A percentile compares a stretch with the other conserved stretches of the same genome.
phyloP scores from a whole-genome alignment of 2,329 filamentous ascomycete genomes.

The Cordyceps farinosa region DNA sequence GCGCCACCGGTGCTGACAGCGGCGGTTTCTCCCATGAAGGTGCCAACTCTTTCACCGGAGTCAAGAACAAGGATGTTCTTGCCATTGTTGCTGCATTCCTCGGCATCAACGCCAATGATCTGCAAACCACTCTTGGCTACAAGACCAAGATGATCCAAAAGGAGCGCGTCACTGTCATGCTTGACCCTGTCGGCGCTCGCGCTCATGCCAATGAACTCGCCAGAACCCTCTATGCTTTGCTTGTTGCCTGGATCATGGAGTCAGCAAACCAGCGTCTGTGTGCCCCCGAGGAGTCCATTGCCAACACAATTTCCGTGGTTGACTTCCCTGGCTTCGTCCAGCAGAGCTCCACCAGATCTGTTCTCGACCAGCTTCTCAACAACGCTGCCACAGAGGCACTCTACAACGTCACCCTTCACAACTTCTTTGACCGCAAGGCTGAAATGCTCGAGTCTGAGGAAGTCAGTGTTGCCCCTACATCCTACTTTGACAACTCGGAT shows the following conservation, averaged over 20 bases:
- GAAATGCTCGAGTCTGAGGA: slow-evolving; percentile 94
- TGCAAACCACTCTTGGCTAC: slow-evolving; percentile 87
- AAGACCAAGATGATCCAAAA: slow-evolving; percentile 95
- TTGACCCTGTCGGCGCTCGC: slow-evolving; percentile 85
- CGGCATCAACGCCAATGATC: slow-evolving; percentile 73
- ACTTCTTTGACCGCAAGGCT: slow-evolving; percentile 92
- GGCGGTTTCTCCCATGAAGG: slow-evolving; percentile 96
- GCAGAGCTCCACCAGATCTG: slow-evolving; percentile 75
- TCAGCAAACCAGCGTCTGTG: slow-evolving; percentile 86
- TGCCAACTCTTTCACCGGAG: slow-evolving; percentile 76
- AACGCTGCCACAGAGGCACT: slow-evolving; percentile 90
- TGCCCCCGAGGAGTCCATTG: slow-evolving; percentile 80
- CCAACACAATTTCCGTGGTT: slow-evolving; percentile 90
- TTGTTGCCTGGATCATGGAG: slow-evolving; percentile 93
- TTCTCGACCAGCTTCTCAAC: slow-evolving; percentile 87
- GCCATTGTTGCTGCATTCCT: slow-evolving; percentile 89
- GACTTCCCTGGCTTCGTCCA: slow-evolving; percentile 96
- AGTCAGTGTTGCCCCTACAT: slow-evolving; percentile 82
- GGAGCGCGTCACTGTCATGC: slow-evolving; percentile 97
- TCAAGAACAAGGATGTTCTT: slow-evolving; percentile 90
- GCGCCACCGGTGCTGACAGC: slow-evolving; percentile 79
- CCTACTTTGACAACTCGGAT: slow-evolving; percentile 97
- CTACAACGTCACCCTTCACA: slow-evolving; percentile 90
- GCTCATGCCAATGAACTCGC: slow-evolving; percentile 93
- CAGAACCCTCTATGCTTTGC: slow-evolving; percentile 84